Conservation (phyloP, 306 rosid species). For the Oemleria cerasiformis region DNA sequence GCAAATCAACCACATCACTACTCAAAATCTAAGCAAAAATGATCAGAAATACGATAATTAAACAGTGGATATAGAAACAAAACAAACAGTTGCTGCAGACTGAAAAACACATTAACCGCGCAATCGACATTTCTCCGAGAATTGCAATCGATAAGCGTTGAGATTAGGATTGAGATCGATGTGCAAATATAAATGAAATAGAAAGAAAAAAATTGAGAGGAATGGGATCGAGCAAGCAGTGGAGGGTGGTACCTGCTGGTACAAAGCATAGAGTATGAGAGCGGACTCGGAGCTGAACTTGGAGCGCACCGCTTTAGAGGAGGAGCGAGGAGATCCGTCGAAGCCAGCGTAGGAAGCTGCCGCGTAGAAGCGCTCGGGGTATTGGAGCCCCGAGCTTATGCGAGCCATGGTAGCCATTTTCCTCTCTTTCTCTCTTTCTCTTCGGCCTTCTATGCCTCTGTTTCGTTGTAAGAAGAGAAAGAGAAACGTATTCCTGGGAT, state of each 20-base stretch:
- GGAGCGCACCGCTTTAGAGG: conserved; percentile 74
- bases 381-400: conserved; percentile 75
- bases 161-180: conserved; percentile 16
- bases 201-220: neutral
- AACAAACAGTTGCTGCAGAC: neutral
- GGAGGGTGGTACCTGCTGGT: conserved; percentile 62
- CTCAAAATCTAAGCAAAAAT: neutral
- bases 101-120: neutral
- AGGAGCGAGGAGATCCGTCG: conserved; percentile 75
- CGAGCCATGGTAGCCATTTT: conserved; percentile 58
- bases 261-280: conserved; percentile 76
- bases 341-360: conserved; percentile 88
- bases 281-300: conserved; percentile 79
- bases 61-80: neutral
- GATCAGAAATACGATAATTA: neutral
- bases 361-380: conserved; percentile 90
- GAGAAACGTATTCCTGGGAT: neutral
- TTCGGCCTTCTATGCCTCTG: neutral
- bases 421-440: conserved; percentile 4
- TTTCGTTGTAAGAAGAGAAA: neutral
- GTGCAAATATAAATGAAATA: neutral
- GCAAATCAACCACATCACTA: conserved; percentile 1
- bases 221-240: conserved; percentile 6
- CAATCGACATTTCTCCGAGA: neutral
- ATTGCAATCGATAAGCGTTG: neutral